These are phyloP conservation scores for Phytophthora meadii DNA, from an alignment of 352 stramenopile species.

Conservation along the genomic window DNA sequence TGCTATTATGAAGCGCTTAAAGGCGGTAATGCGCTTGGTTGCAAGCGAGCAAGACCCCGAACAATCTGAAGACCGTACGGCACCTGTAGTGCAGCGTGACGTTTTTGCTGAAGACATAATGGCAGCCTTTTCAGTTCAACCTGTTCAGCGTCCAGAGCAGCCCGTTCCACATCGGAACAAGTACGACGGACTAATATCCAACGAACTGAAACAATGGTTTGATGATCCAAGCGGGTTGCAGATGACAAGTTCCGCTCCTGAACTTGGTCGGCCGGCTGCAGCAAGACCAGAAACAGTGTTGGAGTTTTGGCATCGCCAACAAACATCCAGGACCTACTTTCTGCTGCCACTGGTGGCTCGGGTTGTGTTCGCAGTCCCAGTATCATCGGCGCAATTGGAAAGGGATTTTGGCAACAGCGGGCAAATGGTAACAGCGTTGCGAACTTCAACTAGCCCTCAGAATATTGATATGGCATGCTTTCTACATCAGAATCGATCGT, in stretches of 20 bases:
- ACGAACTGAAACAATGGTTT: not conserved
- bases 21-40: not conserved
- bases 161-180: not conserved
- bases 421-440: not conserved
- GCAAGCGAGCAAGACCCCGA: not conserved
- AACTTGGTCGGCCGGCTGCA: too few species aligned
- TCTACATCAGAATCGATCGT: constrained; percentile 4
- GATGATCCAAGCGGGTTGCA: not conserved
- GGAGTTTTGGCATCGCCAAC: not conserved
- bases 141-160: not conserved
- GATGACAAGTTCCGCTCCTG: not conserved
- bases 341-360: not conserved
- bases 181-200: not conserved
- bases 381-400: constrained; percentile 6
- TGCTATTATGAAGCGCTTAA: not conserved
- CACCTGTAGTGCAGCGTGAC: not conserved
- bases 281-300: not conserved
- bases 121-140: not conserved
- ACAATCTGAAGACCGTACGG: not conserved
- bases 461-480: constrained; percentile 8
- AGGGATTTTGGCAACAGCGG: constrained; percentile 6
- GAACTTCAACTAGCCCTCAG: not conserved
- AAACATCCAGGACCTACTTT: not conserved
- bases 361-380: not conserved
- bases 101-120: not conserved